Percentiles rank a stretch among this genome's conserved stretches.
Evolutionary conservation across 1,284 basidiomycete species (phyloP).

Genomic region (Macrocystidia cucumis): DNA sequence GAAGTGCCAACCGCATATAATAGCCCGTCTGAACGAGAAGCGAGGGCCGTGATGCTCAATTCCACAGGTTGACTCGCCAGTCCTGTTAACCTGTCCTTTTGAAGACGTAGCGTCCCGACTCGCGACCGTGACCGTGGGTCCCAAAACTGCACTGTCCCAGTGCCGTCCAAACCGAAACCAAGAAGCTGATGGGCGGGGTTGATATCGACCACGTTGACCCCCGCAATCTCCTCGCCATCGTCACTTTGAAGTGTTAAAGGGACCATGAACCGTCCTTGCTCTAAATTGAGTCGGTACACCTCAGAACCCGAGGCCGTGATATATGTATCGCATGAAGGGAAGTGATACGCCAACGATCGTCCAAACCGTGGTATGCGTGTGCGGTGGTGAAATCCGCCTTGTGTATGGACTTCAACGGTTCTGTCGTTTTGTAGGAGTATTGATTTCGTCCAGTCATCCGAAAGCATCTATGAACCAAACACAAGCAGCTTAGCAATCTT

Average conservation of each 20-base stretch:
- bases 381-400: conserved; percentile 88
- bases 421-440: conserved; percentile 95
- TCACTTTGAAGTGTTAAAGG: conserved; percentile 61
- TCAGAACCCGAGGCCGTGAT: conserved; percentile 77
- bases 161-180: conserved; percentile 82
- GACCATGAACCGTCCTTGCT: conserved; percentile 89
- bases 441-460: conserved; percentile 99
- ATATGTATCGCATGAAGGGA: conserved; percentile 76
- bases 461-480: conserved; percentile 64
- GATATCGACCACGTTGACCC: conserved; percentile 90
- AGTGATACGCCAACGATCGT: conserved; percentile 86
- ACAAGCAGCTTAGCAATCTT: conserved; percentile 1
- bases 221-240: conserved; percentile 48
- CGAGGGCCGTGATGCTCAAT: conserved; percentile 78
- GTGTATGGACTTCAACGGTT: conserved; percentile 92
- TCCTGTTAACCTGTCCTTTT: conserved; percentile 43
- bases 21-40: conserved; percentile 82
- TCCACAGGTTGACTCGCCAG: conserved; percentile 30
- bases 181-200: conserved; percentile 92
- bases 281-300: conserved; percentile 91
- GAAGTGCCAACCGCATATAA: conserved; percentile 94
- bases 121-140: conserved; percentile 82
- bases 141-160: conserved; percentile 92
- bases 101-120: conserved; percentile 76
- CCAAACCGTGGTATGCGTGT: conserved; percentile 94